Conservation (phyloP, 148 eudicot species). For the Nyssa sinensis region DNA sequence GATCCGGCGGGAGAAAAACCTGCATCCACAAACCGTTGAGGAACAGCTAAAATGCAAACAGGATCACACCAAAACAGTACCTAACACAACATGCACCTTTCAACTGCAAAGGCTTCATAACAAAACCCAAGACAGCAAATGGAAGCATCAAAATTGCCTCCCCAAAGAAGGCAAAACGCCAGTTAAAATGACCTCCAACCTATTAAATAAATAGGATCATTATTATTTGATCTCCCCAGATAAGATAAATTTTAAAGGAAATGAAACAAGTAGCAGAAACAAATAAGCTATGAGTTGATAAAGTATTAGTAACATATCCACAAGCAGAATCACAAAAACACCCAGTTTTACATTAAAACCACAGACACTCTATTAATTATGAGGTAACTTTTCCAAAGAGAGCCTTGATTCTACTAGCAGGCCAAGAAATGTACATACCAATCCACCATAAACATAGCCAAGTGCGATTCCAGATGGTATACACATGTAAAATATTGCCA, state of each 20-base stretch:
- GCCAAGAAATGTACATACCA: conserved; percentile 42
- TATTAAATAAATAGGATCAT: conserved; percentile 22
- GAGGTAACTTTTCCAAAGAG: background rate
- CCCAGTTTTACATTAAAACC: background rate
- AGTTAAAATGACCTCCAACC: conserved; percentile 57
- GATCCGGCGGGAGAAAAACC: conserved; percentile 70
- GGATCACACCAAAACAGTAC: background rate
- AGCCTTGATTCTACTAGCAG: background rate
- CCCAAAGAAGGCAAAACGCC: conserved; percentile 84
- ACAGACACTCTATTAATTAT: background rate
- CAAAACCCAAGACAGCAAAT: conserved; percentile 83
- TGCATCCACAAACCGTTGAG: conserved; percentile 28
- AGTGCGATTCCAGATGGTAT: conserved; percentile 94
- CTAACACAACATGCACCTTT: conserved; percentile 53
- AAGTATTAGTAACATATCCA: background rate
- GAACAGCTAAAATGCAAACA: conserved; percentile 13
- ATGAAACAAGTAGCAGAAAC: background rate
- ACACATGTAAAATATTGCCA: conserved; percentile 92
- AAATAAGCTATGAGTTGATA: background rate
- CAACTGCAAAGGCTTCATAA: conserved; percentile 81
- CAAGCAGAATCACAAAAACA: background rate
- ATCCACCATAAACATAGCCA: conserved; percentile 95
- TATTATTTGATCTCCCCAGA: background rate
- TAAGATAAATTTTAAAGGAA: background rate
- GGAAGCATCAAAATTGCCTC: conserved; percentile 90